Evolutionary conservation across 2,329 filamentous ascomycete genomes (phyloP).

Genomic region (Conoideocrella luteorostrata): DNA sequence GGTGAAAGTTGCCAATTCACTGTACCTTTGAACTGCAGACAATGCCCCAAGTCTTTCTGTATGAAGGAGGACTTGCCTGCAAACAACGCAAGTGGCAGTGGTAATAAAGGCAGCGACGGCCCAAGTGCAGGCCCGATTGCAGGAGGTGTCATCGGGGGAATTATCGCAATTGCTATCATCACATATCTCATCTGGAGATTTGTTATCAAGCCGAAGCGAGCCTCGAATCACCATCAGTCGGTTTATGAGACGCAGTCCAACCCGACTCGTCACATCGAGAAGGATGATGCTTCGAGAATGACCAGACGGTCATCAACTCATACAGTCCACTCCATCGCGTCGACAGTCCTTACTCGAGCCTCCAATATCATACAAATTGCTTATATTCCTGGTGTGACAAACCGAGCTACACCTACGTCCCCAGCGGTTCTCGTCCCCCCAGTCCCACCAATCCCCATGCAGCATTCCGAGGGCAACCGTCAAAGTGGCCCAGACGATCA

Average conservation of each 20-base stretch:
- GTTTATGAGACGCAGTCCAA: conserved; percentile 53
- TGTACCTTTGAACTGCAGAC: conserved; percentile 36
- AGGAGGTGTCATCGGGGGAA: conserved; percentile 81
- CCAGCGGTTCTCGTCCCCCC: conserved; percentile 79
- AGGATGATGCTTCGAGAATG: conserved; percentile 37
- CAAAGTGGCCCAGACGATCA: conserved; percentile 63
- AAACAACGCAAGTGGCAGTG: conserved; percentile 11
- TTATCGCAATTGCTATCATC: conserved; percentile 66
- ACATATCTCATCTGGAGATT: conserved; percentile 84
- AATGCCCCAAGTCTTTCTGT: conserved; percentile 44
- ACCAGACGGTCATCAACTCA: conserved; percentile 67
- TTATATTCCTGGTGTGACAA: conserved; percentile 95
- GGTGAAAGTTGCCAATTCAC: conserved; percentile 40
- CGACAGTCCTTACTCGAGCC: conserved; percentile 87
- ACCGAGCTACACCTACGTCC: conserved; percentile 79
- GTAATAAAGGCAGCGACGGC: conserved; percentile 28
- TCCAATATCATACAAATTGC: conserved; percentile 99
- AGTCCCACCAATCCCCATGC: conserved; percentile 81
- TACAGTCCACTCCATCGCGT: conserved; percentile 87
- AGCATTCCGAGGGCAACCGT: conserved; percentile 39
- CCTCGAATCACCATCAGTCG: conserved; percentile 44
- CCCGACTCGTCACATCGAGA: conserved; percentile 30
- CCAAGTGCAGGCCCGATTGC: conserved; percentile 80
- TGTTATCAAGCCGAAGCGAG: conserved; percentile 73
- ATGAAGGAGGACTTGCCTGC: conserved; percentile 21